phyloP scores from a whole-genome alignment of 306 rosid species.

The Gillenia trifoliata region DNA sequence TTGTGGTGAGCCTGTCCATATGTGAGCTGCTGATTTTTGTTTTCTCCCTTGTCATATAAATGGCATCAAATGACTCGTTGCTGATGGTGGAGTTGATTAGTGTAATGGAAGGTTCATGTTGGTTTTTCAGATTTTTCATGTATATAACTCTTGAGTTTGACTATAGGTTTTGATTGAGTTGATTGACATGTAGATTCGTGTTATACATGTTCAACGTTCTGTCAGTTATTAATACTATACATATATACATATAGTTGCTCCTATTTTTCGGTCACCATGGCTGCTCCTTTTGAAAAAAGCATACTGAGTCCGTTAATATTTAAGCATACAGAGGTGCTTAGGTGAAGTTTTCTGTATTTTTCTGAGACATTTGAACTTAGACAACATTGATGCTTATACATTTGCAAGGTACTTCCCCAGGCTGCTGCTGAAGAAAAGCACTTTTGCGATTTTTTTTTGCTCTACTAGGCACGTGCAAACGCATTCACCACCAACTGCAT shows the following conservation, averaged over 20 bases:
- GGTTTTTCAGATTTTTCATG: conserved; percentile 20
- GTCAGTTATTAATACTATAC: background rate
- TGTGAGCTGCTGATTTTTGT: background rate
- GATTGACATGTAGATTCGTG: background rate
- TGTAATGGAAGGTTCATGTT: conserved; percentile 7
- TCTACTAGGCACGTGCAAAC: background rate
- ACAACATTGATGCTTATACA: background rate
- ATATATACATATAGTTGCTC: background rate
- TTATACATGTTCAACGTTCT: background rate
- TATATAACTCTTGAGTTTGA: conserved; percentile 16
- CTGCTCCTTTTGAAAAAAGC: background rate
- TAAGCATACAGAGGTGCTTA: background rate
- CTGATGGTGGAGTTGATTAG: conserved; percentile 6
- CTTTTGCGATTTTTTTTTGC: background rate
- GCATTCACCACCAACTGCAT: background rate
- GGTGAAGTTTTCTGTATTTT: background rate
- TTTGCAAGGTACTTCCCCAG: background rate
- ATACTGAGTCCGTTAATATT: background rate
- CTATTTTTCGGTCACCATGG: background rate
- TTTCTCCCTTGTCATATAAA: conserved; percentile 3
- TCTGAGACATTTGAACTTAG: background rate
- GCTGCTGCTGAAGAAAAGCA: background rate
- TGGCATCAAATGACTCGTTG: conserved; percentile 5
- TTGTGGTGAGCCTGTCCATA: conserved; percentile 6
- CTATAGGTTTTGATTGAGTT: background rate